Percentiles rank a stretch among this genome's conserved stretches.
These are phyloP conservation scores for Cynara cardunculus DNA, from an alignment of 129 eudicot species.

Conservation along the genomic window DNA sequence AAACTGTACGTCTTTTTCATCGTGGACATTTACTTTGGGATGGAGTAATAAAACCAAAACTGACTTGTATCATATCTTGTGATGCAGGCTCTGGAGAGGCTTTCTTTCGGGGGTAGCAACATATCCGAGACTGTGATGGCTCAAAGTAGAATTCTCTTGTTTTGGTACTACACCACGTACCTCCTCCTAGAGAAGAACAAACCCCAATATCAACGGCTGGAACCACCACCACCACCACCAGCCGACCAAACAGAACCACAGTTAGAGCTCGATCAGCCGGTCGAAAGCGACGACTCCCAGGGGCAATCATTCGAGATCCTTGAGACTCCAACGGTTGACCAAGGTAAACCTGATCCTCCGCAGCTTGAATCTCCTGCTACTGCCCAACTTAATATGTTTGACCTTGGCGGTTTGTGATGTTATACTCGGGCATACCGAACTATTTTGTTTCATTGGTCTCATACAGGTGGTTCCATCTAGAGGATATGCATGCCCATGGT, in stretches of 20 bases:
- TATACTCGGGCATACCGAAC: slow-evolving; percentile 48
- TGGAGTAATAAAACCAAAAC: too few species aligned
- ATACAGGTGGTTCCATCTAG: slow-evolving; percentile 74
- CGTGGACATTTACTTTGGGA: not conserved
- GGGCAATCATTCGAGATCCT: slow-evolving; percentile 45
- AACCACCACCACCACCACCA: slow-evolving; percentile 57
- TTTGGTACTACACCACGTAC: slow-evolving; percentile 88
- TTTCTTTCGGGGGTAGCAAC: slow-evolving; percentile 69
- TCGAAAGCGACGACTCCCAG: slow-evolving; percentile 46
- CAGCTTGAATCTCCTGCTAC: slow-evolving; percentile 57
- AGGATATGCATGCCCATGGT: slow-evolving; percentile 45
- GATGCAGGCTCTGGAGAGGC: slow-evolving; percentile 79
- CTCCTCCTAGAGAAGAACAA: slow-evolving; percentile 77
- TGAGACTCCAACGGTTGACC: slow-evolving; percentile 54
- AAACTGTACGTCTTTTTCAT: not conserved
- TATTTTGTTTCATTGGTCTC: slow-evolving; percentile 59
- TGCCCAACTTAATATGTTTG: slow-evolving; percentile 66
- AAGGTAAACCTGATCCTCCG: slow-evolving; percentile 70
- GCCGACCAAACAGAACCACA: slow-evolving; percentile 31
- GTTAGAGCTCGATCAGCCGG: slow-evolving; percentile 35
- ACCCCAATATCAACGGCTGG: slow-evolving; percentile 82
- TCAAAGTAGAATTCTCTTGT: slow-evolving; percentile 68
- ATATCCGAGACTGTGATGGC: slow-evolving; percentile 76
- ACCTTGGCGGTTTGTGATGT: slow-evolving; percentile 78
- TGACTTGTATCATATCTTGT: not conserved